A percentile compares a stretch with the other conserved stretches of the same genome.
Conservation (phyloP, 805 yeast genomes). For the Yueomyces sinensis region DNA sequence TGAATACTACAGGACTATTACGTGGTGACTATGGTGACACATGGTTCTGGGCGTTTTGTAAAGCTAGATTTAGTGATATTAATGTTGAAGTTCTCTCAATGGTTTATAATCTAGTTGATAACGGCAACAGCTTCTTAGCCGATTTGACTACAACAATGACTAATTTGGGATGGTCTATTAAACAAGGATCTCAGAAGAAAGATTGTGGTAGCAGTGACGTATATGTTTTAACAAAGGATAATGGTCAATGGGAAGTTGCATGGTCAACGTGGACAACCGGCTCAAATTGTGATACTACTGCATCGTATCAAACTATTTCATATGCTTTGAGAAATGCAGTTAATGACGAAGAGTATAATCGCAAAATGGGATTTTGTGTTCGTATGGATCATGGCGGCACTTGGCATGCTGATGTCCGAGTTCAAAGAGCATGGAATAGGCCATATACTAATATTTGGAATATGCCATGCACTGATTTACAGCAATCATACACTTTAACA, state of each 20-base stretch:
- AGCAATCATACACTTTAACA: background rate
- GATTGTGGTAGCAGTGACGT: slow-evolving; percentile 1
- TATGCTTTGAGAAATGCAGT: background rate
- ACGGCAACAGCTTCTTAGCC: background rate
- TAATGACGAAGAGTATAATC: slow-evolving; percentile 1
- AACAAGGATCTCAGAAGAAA: background rate
- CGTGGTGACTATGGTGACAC: background rate
- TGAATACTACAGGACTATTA: background rate
- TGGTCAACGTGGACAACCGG: slow-evolving; percentile 1
- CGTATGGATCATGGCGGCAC: slow-evolving; percentile 2
- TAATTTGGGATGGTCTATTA: background rate
- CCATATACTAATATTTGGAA: slow-evolving; percentile 3
- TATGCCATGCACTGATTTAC: background rate
- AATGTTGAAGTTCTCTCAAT: background rate
- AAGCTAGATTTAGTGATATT: background rate
- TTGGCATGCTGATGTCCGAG: slow-evolving; percentile 2
- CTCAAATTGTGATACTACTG: slow-evolving; percentile 3
- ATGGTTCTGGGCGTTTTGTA: background rate
- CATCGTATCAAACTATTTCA: background rate
- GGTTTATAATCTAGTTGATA: slow-evolving; percentile 1
- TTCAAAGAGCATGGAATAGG: slow-evolving; percentile 1
- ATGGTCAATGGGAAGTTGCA: slow-evolving; percentile 3
- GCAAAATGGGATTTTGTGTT: slow-evolving; percentile 2
- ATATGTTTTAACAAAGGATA: slow-evolving; percentile 1
- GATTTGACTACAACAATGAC: background rate